Base-by-base conservation (phyloP, 257 asterid species). In the Solanum medicagineum region DNA sequence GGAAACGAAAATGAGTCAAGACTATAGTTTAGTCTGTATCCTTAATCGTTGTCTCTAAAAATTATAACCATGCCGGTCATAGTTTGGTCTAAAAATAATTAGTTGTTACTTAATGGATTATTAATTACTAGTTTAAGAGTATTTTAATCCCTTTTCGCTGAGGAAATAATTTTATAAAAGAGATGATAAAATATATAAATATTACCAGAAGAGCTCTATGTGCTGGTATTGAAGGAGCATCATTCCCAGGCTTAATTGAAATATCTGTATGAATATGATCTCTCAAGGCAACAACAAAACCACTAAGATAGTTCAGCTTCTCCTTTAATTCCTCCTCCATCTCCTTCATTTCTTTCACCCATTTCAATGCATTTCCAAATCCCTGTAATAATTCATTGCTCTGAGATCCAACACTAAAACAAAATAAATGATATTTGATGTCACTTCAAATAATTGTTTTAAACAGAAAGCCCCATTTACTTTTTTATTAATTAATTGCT, bases 271-370 rank as follows among this genome's bases (percentile, higher is more conserved):
- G 99, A 84, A 93, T 90, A 84, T 90, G 94, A 87, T 93, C 92
- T 83, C 83, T 89, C 44, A 94, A 93, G 8, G 96, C 96, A 79
- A 81, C 87, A 40, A 87, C 92, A 71, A 94, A 95, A 51, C 93
- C 96, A 66, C 93, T 86, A 7, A 95, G 89, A 83, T 91, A 95
- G 54, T 47, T 89, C 51, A 95, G 87, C 83, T 91, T 95, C 81
- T 91, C 98, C 22, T 84, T 92, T 62, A 92, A 84, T 84, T 90
- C 95, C 81, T 92, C 99, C 53, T 93, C 98, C 85, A 57, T 69
- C 86, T 94, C 98, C 90, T 91, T 94, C 94, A 91, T 93, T 92
- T 95, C 98, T 86, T 95, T 94, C 88, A 92, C 87, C 94, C 97
- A 95, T 92, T 93, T 95, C 85, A 94, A 85, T n/a, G 98, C 94